Percentiles rank a stretch among this genome's conserved stretches.
Evolutionary conservation across 116 monocot species (phyloP).

Genomic region (Thalassia testudinum): DNA sequence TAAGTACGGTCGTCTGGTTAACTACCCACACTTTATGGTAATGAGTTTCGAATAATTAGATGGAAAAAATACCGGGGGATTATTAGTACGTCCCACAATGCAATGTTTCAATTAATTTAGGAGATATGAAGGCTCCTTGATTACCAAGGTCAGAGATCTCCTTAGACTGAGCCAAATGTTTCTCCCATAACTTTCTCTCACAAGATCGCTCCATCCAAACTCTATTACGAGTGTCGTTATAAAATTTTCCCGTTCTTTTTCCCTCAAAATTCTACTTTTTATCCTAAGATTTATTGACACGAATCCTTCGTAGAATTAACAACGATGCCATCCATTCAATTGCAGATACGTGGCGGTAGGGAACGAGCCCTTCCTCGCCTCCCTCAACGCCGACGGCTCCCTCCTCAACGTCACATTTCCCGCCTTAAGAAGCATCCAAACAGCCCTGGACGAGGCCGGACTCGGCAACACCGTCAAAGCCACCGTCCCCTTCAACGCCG

Average conservation of each 20-base stretch:
- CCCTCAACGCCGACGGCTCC: slow-evolving; percentile 29
- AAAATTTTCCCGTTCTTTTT: too few species aligned
- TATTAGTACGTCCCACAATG: too few species aligned
- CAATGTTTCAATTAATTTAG: background rate
- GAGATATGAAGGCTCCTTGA: background rate
- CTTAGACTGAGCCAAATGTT: background rate
- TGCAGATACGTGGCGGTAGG: slow-evolving; percentile 49
- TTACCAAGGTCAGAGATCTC: background rate
- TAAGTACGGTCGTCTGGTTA: too few species aligned
- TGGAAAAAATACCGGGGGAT: too few species aligned
- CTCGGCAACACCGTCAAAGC: slow-evolving; percentile 24
- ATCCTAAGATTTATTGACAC: too few species aligned
- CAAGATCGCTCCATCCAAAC: background rate
- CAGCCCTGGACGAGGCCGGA: slow-evolving; percentile 34
- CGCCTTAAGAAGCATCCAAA: slow-evolving; percentile 39
- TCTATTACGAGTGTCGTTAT: too few species aligned
- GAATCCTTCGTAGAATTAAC: too few species aligned
- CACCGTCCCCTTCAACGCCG: slow-evolving; percentile 47
- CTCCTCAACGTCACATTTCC: slow-evolving; percentile 34
- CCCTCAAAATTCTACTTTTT: too few species aligned
- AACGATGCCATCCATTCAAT: too few species aligned
- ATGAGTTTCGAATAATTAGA: too few species aligned
- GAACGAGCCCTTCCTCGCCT: slow-evolving; percentile 41
- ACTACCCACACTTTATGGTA: too few species aligned
- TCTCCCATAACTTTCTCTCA: background rate